These are phyloP conservation scores for Dioscorea zingiberensis DNA, from an alignment of 106 monocot species.

Conservation along the genomic window DNA sequence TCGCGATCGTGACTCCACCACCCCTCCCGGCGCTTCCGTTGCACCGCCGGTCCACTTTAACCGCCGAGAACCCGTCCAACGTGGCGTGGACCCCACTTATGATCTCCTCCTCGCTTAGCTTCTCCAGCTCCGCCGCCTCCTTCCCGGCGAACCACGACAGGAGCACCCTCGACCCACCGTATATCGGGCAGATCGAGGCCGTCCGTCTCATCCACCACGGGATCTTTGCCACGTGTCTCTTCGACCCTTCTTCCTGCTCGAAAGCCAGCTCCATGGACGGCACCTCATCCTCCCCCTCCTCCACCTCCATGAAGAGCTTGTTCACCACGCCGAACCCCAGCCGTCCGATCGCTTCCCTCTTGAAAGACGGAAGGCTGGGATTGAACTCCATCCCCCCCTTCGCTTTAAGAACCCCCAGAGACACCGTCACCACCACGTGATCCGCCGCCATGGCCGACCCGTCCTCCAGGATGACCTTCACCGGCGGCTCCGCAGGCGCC, in stretches of 20 bases:
- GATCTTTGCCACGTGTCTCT: too few species aligned
- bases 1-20: too few species aligned
- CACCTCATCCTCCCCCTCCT: constrained; percentile 16
- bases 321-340: constrained; percentile 72
- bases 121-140: constrained; percentile 58
- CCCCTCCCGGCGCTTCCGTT: too few species aligned
- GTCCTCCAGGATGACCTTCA: constrained; percentile 24
- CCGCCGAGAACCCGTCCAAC: too few species aligned
- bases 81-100: too few species aligned
- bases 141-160: constrained; percentile 65
- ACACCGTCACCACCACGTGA: constrained; percentile 80
- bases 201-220: too few species aligned
- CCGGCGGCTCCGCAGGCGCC: background rate
- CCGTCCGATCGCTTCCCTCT: constrained; percentile 50
- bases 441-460: constrained; percentile 23
- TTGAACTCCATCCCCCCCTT: constrained; percentile 31
- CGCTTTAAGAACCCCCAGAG: constrained; percentile 72
- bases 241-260: too few species aligned
- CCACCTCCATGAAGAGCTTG: constrained; percentile 74
- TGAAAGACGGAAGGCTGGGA: constrained; percentile 49
- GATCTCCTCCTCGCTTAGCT: constrained; percentile 49
- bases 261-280: constrained; percentile 66
- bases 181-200: too few species aligned
- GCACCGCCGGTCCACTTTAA: too few species aligned
- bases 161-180: too few species aligned